A percentile compares a stretch with the other conserved stretches of the same genome.
These are phyloP conservation scores for Fusarium sp. DNA, from an alignment of 2,329 filamentous ascomycete genomes.

Conservation along the genomic window DNA sequence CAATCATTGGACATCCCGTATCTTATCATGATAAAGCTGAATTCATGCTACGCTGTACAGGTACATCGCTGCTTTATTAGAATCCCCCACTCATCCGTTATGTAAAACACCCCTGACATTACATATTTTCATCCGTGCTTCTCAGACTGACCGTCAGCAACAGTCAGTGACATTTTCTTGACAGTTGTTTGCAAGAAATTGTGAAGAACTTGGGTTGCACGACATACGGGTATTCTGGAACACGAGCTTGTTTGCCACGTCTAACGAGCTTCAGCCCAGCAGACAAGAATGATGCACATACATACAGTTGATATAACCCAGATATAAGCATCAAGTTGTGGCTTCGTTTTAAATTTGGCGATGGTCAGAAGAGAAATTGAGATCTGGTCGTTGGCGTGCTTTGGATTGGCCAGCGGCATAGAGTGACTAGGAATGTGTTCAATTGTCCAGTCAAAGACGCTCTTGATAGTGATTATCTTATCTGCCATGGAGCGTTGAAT, in stretches of 20 bases:
- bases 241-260: slow-evolving; percentile 19
- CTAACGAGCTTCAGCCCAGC: background rate
- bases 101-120: slow-evolving; percentile 22
- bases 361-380: slow-evolving; percentile 23
- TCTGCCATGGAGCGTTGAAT: slow-evolving; percentile 33
- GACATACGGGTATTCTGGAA: slow-evolving; percentile 4
- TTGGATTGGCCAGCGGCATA: slow-evolving; percentile 15
- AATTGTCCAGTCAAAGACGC: slow-evolving; percentile 25
- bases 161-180: background rate
- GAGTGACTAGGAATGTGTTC: background rate
- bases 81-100: slow-evolving; percentile 27
- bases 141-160: slow-evolving; percentile 1
- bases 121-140: background rate
- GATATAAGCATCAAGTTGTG: slow-evolving; percentile 25
- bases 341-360: slow-evolving; percentile 24
- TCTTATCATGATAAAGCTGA: slow-evolving; percentile 18
- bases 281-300: slow-evolving; percentile 23
- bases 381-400: background rate
- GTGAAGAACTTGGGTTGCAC: background rate
- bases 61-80: background rate
- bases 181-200: background rate
- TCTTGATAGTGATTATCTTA: slow-evolving; percentile 15
- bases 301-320: background rate
- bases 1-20: slow-evolving; percentile 7
- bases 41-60: slow-evolving; percentile 17